Evolutionary conservation across 306 rosid species (phyloP).

Genomic region (Astragalus membranaceus): DNA sequence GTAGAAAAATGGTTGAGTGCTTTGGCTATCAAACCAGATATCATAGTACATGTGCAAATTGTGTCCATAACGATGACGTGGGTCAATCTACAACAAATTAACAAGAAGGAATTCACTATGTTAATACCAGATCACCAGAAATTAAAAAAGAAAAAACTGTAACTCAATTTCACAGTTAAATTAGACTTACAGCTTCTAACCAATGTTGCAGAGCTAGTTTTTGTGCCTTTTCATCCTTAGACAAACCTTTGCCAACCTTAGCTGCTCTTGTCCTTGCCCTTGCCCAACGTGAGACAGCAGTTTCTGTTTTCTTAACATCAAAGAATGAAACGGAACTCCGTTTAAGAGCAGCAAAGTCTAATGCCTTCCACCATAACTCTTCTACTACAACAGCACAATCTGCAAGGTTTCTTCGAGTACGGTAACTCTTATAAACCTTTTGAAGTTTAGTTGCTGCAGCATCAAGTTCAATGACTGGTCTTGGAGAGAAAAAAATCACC

Average conservation of each 20-base stretch:
- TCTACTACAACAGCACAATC: slow-evolving; percentile 91
- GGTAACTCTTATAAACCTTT: slow-evolving; percentile 80
- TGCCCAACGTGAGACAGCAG: slow-evolving; percentile 81
- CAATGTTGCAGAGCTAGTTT: slow-evolving; percentile 90
- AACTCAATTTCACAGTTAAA: neutral
- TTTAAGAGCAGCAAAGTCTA: slow-evolving; percentile 75
- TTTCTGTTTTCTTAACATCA: slow-evolving; percentile 59
- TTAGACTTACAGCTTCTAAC: slow-evolving; percentile 79
- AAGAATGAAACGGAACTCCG: slow-evolving; percentile 78
- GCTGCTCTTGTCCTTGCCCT: slow-evolving; percentile 93
- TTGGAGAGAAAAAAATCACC: slow-evolving; percentile 41
- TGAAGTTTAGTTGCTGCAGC: slow-evolving; percentile 81
- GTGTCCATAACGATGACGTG: slow-evolving; percentile 96
- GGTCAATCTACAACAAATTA: slow-evolving; percentile 55
- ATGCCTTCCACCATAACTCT: slow-evolving; percentile 92
- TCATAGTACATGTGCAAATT: slow-evolving; percentile 81
- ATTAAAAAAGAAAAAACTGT: neutral
- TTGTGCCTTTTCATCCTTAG: slow-evolving; percentile 97
- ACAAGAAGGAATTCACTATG: neutral
- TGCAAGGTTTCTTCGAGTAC: slow-evolving; percentile 87
- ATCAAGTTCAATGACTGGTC: slow-evolving; percentile 63
- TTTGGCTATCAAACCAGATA: slow-evolving; percentile 71
- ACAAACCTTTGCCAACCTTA: slow-evolving; percentile 96
- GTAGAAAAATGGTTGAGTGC: slow-evolving; percentile 83
- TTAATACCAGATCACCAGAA: neutral